These are phyloP conservation scores for Botrytis fragariae DNA, from an alignment of 2,329 filamentous ascomycete species.

Conservation along the genomic window DNA sequence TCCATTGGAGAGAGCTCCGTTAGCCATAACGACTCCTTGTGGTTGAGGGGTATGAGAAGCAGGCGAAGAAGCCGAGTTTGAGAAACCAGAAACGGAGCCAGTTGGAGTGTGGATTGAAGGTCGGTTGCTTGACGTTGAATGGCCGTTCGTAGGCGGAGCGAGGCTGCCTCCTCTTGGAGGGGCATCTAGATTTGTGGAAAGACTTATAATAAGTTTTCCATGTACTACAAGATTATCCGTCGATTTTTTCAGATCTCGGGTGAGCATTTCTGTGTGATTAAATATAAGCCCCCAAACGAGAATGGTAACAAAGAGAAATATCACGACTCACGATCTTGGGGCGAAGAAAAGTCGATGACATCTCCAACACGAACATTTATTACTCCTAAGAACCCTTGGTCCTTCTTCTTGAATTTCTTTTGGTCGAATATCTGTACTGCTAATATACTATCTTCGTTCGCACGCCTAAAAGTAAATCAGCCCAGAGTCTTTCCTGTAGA, in stretches of 20 bases:
- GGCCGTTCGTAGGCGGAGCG: slow-evolving; percentile 32
- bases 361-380: slow-evolving; percentile 96
- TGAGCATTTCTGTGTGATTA: slow-evolving; percentile 79
- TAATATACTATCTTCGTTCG: slow-evolving; percentile 92
- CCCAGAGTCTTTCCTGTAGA: slow-evolving; percentile 5
- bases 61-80: slow-evolving; percentile 35
- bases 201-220: slow-evolving; percentile 93
- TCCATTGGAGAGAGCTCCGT: slow-evolving; percentile 34
- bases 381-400: slow-evolving; percentile 95
- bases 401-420: slow-evolving; percentile 99
- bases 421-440: slow-evolving; percentile 99
- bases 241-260: slow-evolving; percentile 93
- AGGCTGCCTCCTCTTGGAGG: slow-evolving; percentile 58
- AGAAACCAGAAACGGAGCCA: slow-evolving; percentile 33
- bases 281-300: slow-evolving; percentile 22
- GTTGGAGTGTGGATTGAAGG: slow-evolving; percentile 38
- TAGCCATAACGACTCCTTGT: slow-evolving; percentile 34
- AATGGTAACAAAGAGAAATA: slow-evolving; percentile 9
- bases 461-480: slow-evolving; percentile 58
- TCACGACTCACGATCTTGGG: slow-evolving; percentile 74
- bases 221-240: slow-evolving; percentile 97
- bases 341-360: slow-evolving; percentile 84
- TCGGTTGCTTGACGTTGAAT: slow-evolving; percentile 29
- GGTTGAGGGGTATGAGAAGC: slow-evolving; percentile 40
- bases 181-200: slow-evolving; percentile 82